Conservation (phyloP, 495 filamentous ascomycete species). For the Lasiosphaeriaceae sp. region DNA sequence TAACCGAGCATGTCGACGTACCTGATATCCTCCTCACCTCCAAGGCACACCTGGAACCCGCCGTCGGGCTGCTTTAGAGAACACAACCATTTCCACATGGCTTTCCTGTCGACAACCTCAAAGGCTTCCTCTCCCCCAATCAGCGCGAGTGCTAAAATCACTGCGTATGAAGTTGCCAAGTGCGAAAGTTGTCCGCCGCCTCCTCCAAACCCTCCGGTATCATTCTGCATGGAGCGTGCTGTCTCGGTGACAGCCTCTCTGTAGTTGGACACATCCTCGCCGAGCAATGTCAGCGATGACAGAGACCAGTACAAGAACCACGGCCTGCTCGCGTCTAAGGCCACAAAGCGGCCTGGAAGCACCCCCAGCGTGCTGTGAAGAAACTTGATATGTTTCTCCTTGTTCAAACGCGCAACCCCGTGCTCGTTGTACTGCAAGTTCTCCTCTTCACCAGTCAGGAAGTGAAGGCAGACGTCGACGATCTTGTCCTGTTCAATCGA, state of each 20-base stretch:
- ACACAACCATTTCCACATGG: conserved; percentile 88
- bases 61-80: conserved; percentile 78
- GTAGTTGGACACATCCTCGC: conserved; percentile 68
- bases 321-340: conserved; percentile 76
- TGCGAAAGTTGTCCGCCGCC: conserved; percentile 89
- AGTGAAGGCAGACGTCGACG: conserved; percentile 63
- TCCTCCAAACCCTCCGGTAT: conserved; percentile 83
- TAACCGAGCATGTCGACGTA: conserved; percentile 39
- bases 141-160: conserved; percentile 69
- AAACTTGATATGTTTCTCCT: conserved; percentile 70
- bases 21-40: conserved; percentile 90
- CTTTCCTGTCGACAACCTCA: conserved; percentile 70
- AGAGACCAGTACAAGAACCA: conserved; percentile 95
- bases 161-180: conserved; percentile 81
- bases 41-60: conserved; percentile 73
- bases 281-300: conserved; percentile 65
- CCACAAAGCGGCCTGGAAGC: conserved; percentile 63
- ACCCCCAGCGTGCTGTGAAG: conserved; percentile 60
- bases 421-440: conserved; percentile 51
- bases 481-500: conserved; percentile 65
- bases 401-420: conserved; percentile 70
- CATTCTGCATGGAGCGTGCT: conserved; percentile 75
- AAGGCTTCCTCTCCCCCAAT: conserved; percentile 71
- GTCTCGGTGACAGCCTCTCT: conserved; percentile 65
- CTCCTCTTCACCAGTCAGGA: conserved; percentile 50